These are phyloP conservation scores for Phtheirospermum japonicum DNA, from an alignment of 257 asterid genomes.

Conservation along the genomic window DNA sequence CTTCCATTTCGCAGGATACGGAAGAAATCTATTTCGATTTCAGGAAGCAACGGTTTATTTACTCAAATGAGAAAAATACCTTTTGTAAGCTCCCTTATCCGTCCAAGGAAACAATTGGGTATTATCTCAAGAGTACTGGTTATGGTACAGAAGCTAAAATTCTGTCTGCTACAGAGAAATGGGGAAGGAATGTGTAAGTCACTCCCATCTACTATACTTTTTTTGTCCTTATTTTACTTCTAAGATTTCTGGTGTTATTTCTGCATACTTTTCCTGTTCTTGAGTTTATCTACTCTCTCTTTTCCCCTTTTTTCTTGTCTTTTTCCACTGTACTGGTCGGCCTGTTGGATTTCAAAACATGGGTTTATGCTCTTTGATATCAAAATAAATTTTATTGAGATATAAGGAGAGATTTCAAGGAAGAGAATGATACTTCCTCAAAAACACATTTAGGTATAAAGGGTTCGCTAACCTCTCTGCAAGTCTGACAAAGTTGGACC, in stretches of 20 bases:
- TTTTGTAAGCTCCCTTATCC: constrained; percentile 91
- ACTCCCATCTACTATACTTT: constrained; percentile 24
- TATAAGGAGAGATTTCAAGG: neutral
- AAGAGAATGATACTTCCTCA: neutral
- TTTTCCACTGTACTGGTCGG: neutral
- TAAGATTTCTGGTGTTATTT: constrained; percentile 24
- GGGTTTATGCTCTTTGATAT: constrained; percentile 11
- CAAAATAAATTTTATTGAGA: constrained; percentile 5
- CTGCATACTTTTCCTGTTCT: constrained; percentile 9
- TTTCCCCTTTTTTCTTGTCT: neutral
- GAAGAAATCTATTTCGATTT: constrained; percentile 92
- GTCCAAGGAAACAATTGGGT: constrained; percentile 84
- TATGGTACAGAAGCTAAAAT: constrained; percentile 93
- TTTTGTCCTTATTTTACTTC: constrained; percentile 14
- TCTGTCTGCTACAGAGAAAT: constrained; percentile 71
- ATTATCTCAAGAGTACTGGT: constrained; percentile 83
- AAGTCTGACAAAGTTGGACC: neutral
- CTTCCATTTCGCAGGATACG: constrained; percentile 47
- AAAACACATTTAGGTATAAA: neutral
- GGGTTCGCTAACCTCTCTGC: neutral
- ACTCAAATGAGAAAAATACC: constrained; percentile 63
- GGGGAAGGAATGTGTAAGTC: constrained; percentile 98
- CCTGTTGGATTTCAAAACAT: neutral
- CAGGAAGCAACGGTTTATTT: constrained; percentile 91
- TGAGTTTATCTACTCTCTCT: constrained; percentile 1